A percentile compares a stretch with the other conserved stretches of the same genome.
Conservation (phyloP, 1,284 basidiomycete genomes). For the Ceratobasidium sp. region DNA sequence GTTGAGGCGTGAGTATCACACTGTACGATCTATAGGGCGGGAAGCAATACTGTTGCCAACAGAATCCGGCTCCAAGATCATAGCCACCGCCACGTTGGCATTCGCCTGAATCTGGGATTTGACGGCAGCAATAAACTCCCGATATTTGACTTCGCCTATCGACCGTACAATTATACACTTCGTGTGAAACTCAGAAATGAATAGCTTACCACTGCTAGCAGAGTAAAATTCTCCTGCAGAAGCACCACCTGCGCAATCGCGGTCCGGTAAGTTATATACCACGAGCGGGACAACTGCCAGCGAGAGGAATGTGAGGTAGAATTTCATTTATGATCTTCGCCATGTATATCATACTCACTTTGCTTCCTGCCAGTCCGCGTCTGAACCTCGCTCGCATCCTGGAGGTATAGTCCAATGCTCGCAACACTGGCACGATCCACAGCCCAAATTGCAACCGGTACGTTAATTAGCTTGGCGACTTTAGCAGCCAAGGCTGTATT, state of each 20-base stretch:
- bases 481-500: too few relatives aligned
- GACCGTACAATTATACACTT: background rate
- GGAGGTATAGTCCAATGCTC: constrained; percentile 1
- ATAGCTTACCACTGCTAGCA: constrained; percentile 5
- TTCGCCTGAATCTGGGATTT: background rate
- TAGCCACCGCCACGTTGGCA: background rate
- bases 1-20: background rate
- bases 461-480: too few relatives aligned
- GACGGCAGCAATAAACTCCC: constrained; percentile 7
- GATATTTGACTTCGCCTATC: constrained; percentile 21
- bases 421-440: constrained; percentile 16
- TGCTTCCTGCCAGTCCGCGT: background rate
- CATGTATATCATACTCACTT: background rate
- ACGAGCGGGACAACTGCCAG: too few relatives aligned
- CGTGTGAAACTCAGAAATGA: background rate
- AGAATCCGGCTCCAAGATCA: constrained; percentile 2
- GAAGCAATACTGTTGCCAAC: too few relatives aligned
- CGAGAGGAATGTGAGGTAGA: background rate
- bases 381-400: constrained; percentile 17
- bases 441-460: constrained; percentile 5
- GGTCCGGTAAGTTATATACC: constrained; percentile 13
- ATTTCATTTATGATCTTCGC: background rate
- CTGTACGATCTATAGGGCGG: background rate
- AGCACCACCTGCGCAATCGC: constrained; percentile 16
- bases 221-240: constrained; percentile 25